Percentiles rank a stretch among this genome's conserved stretches.
Evolutionary conservation across 768 basidiomycete species (phyloP).

Genomic region (Scleroderma citrinum): DNA sequence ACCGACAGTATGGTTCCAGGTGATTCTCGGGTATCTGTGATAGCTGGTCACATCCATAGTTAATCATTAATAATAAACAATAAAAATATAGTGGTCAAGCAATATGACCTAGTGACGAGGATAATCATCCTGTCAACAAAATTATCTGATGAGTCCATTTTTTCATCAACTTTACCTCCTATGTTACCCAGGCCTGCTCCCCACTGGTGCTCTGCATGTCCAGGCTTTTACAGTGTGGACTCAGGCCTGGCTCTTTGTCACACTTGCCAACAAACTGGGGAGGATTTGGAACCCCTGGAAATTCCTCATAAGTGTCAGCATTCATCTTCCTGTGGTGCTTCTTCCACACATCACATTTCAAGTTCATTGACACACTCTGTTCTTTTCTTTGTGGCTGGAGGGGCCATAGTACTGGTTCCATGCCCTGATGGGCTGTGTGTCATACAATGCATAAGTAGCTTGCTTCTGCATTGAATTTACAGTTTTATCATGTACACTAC

Average conservation of each 20-base stretch:
- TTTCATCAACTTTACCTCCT: background rate
- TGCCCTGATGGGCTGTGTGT: too few relatives aligned
- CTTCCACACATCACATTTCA: background rate
- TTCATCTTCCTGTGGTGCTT: background rate
- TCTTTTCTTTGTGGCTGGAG: background rate
- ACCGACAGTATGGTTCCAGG: too few relatives aligned
- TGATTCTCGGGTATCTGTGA: too few relatives aligned
- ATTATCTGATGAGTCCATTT: background rate
- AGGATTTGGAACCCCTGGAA: background rate
- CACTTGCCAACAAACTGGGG: background rate
- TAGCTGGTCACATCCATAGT: too few relatives aligned
- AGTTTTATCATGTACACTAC: too few relatives aligned
- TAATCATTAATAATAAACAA: too few relatives aligned
- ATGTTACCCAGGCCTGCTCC: background rate
- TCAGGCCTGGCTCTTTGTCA: background rate
- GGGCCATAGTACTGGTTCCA: background rate
- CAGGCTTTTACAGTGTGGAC: background rate
- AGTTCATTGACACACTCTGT: background rate
- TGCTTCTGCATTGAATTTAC: too few relatives aligned
- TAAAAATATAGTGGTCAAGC: too few relatives aligned
- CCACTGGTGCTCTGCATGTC: background rate
- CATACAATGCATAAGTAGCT: background rate
- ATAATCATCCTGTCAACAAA: too few relatives aligned
- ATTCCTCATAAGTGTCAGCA: background rate
- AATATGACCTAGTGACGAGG: too few relatives aligned